Conservation (phyloP, 2,329 filamentous ascomycete genomes). For the Fusarium gaditjirri region DNA sequence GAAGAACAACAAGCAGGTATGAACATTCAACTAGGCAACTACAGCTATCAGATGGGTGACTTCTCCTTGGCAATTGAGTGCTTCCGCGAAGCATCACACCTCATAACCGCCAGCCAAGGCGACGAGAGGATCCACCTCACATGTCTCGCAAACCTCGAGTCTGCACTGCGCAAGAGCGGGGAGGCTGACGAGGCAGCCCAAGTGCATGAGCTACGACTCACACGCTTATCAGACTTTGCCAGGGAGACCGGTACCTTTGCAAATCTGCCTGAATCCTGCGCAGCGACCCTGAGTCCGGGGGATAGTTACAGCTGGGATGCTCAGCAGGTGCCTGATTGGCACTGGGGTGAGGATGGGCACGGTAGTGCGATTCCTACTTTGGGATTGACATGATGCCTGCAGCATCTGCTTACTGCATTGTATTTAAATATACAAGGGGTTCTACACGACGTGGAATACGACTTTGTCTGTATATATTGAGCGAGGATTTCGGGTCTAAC, state of each 20-base stretch:
- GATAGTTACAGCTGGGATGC: constrained; percentile 27
- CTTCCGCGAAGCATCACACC: constrained; percentile 45
- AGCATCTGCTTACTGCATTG: constrained; percentile 3
- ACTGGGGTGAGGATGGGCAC: constrained; percentile 31
- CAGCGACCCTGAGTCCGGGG: constrained; percentile 24
- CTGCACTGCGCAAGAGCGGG: constrained; percentile 39
- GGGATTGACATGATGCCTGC: constrained; percentile 32
- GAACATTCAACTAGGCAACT: constrained; percentile 48
- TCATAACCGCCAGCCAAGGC: constrained; percentile 43
- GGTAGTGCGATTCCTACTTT: constrained; percentile 17
- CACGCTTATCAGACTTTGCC: constrained; percentile 46
- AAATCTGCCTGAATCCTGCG: constrained; percentile 30
- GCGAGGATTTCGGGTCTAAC: background rate
- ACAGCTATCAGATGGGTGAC: constrained; percentile 46
- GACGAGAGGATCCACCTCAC: constrained; percentile 49
- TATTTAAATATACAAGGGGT: background rate
- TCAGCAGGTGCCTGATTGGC: constrained; percentile 39
- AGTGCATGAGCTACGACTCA: constrained; percentile 45
- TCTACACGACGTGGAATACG: background rate
- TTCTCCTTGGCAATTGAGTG: constrained; percentile 44
- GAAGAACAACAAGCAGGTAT: constrained; percentile 48
- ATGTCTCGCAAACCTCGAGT: constrained; percentile 50
- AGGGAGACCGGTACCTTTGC: constrained; percentile 43
- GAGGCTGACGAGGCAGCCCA: constrained; percentile 42
- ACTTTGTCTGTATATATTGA: constrained; percentile 12